Evolutionary conservation across 176 grass and related monocot genomes (phyloP).

Genomic region (Paspalum notatum): DNA sequence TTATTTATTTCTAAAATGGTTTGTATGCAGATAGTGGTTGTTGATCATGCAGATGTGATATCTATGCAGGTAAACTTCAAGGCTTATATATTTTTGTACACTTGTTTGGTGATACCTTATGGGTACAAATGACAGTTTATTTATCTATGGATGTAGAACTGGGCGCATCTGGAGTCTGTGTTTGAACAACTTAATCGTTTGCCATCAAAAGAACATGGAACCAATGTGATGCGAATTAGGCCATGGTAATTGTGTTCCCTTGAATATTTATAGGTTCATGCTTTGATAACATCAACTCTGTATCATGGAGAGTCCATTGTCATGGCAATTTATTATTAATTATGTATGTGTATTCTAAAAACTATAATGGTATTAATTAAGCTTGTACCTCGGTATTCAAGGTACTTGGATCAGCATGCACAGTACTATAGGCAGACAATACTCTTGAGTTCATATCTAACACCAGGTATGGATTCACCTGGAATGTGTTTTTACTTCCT

Average conservation of each 20-base stretch:
- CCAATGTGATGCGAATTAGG: conserved; percentile 94
- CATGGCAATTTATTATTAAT: conserved; percentile 33
- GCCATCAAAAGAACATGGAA: conserved; percentile 86
- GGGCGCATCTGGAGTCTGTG: conserved; percentile 79
- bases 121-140: conserved; percentile 43
- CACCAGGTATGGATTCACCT: conserved; percentile 68
- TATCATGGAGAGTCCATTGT: neutral
- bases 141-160: conserved; percentile 67
- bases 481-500: neutral
- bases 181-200: conserved; percentile 84
- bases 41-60: conserved; percentile 94
- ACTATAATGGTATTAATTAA: conserved; percentile 36
- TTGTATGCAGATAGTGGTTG: conserved; percentile 68
- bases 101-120: conserved; percentile 31
- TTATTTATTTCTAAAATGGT: conserved; percentile 13
- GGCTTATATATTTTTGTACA: conserved; percentile 21
- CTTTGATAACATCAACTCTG: conserved; percentile 5
- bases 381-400: conserved; percentile 47
- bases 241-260: conserved; percentile 67
- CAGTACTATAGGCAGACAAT: conserved; percentile 89
- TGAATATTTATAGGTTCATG: conserved; percentile 30
- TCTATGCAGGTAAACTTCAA: conserved; percentile 76
- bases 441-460: conserved; percentile 76
- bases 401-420: conserved; percentile 87
- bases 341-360: conserved; percentile 10